Evolutionary conservation across 176 grass and related monocot species (phyloP).

Genomic region (Luzula sylvatica): DNA sequence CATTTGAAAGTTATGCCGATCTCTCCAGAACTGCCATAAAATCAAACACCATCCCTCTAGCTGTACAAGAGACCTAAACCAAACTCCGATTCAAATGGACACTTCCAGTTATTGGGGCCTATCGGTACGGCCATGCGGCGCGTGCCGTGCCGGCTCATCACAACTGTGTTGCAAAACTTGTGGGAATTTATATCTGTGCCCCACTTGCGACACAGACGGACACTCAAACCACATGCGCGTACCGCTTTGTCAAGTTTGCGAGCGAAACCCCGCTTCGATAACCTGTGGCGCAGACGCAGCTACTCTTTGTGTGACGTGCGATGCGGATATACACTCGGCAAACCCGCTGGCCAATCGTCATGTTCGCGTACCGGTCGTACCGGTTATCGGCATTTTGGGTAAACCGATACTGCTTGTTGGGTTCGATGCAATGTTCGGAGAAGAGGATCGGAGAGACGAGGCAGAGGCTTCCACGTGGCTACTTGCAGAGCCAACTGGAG

Average conservation of each 20-base stretch:
- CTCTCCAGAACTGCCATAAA: background rate
- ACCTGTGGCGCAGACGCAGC: slow-evolving; percentile 62
- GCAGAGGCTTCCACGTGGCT: slow-evolving; percentile 60
- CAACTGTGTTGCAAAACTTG: slow-evolving; percentile 42
- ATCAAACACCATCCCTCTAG: background rate
- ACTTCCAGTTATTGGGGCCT: slow-evolving; percentile 39
- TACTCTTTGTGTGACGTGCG: slow-evolving; percentile 48
- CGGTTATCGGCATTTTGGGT: slow-evolving; percentile 28
- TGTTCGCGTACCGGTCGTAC: slow-evolving; percentile 52
- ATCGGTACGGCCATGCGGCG: slow-evolving; percentile 31
- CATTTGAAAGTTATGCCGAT: slow-evolving; percentile 4
- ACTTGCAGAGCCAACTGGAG: slow-evolving; percentile 28
- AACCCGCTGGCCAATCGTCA: slow-evolving; percentile 66
- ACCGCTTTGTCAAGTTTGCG: slow-evolving; percentile 78
- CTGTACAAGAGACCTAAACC: background rate
- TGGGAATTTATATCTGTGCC: slow-evolving; percentile 56
- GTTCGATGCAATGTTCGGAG: background rate
- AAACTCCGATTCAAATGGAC: background rate
- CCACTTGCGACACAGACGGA: slow-evolving; percentile 41
- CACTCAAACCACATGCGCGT: slow-evolving; percentile 58
- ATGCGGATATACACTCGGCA: slow-evolving; percentile 79
- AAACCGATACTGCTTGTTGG: slow-evolving; percentile 26
- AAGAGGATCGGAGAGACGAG: slow-evolving; percentile 45
- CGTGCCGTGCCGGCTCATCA: slow-evolving; percentile 41
- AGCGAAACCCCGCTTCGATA: slow-evolving; percentile 46